These are phyloP conservation scores for Lomentospora prolificans DNA, from an alignment of 2,329 filamentous ascomycete species.

Conservation along the genomic window DNA sequence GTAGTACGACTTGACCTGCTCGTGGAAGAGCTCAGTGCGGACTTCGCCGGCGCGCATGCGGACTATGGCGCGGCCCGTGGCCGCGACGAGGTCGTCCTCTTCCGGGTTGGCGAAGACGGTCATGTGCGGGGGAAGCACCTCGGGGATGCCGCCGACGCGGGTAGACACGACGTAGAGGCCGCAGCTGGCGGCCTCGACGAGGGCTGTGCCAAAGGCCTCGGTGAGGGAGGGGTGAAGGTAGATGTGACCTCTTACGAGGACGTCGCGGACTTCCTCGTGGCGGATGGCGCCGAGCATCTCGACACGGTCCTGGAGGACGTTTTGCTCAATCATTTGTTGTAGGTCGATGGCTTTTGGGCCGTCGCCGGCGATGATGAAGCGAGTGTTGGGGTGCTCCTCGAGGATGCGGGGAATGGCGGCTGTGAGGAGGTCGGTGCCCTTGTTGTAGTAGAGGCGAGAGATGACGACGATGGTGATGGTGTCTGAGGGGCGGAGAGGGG, in stretches of 20 bases:
- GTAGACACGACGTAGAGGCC: conserved; percentile 96
- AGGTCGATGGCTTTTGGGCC: conserved; percentile 95
- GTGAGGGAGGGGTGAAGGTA: conserved; percentile 93
- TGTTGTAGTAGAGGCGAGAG: conserved; percentile 96
- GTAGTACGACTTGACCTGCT: conserved; percentile 97
- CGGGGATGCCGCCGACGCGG: conserved; percentile 90
- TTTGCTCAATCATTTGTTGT: conserved; percentile 95
- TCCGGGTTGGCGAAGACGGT: conserved; percentile 95
- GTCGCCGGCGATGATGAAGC: conserved; percentile 92
- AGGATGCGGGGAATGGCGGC: conserved; percentile 90
- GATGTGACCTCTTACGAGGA: conserved; percentile 95
- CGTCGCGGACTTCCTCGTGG: conserved; percentile 92
- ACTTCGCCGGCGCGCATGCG: conserved; percentile 78
- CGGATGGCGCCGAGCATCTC: conserved; percentile 85
- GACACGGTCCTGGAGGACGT: conserved; percentile 86
- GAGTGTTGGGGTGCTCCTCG: conserved; percentile 79
- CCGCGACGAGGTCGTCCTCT: conserved; percentile 85
- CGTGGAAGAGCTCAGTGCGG: conserved; percentile 87
- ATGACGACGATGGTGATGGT: conserved; percentile 95
- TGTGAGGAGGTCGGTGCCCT: conserved; percentile 93
- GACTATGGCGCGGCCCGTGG: conserved; percentile 81
- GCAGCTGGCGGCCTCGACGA: conserved; percentile 93
- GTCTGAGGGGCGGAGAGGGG: conserved; percentile 65
- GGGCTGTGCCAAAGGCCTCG: conserved; percentile 94
- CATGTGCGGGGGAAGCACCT: conserved; percentile 93